phyloP scores from a whole-genome alignment of 2,329 filamentous ascomycete species.

The Aspergillus niger region DNA sequence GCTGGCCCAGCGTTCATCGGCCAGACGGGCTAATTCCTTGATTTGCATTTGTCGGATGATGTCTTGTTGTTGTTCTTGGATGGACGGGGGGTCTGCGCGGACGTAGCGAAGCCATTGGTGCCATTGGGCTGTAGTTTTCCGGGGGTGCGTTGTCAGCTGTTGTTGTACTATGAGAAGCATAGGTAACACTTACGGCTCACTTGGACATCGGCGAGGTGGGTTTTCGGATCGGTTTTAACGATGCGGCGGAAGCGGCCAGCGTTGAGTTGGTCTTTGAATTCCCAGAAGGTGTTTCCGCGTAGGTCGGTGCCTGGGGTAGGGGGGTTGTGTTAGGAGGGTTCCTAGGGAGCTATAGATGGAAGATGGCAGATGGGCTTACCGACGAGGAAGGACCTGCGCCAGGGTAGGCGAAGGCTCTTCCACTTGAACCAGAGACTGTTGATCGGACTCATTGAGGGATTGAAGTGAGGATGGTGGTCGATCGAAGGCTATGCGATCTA shows the following conservation, averaged over 20 bases:
- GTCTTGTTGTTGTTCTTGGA: constrained; percentile 62
- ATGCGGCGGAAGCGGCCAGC: constrained; percentile 59
- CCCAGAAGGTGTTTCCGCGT: constrained; percentile 67
- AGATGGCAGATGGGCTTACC: constrained; percentile 40
- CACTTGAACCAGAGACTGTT: constrained; percentile 62
- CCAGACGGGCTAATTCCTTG: constrained; percentile 60
- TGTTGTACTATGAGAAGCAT: background rate
- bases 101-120: constrained; percentile 69
- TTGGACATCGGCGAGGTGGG: constrained; percentile 61
- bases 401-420: constrained; percentile 64
- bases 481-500: background rate
- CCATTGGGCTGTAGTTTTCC: constrained; percentile 58
- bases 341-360: background rate
- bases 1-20: constrained; percentile 63
- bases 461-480: constrained; percentile 6
- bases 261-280: constrained; percentile 62
- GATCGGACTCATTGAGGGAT: constrained; percentile 39
- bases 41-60: constrained; percentile 59
- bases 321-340: background rate
- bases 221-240: constrained; percentile 55
- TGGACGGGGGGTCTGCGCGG: constrained; percentile 56
- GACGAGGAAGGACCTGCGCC: constrained; percentile 61
- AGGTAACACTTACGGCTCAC: constrained; percentile 53
- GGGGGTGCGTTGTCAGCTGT: background rate
- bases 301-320: constrained; percentile 58